These are phyloP conservation scores for Pseudoscleropodium purum DNA, from an alignment of 225 moss, liverwort and hornwort genomes.

Conservation along the genomic window DNA sequence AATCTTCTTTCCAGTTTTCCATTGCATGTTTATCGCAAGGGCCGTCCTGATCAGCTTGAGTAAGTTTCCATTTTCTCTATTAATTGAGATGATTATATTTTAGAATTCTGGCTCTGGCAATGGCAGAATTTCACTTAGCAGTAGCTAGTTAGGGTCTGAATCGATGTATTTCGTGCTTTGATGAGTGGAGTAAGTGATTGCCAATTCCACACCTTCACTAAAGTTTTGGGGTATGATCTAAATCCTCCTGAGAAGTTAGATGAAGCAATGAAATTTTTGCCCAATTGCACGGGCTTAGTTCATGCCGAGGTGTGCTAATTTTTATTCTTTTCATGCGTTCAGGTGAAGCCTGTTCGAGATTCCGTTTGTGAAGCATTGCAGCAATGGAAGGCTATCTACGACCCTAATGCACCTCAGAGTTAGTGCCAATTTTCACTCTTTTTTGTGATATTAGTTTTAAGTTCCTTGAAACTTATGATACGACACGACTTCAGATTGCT, in stretches of 20 bases:
- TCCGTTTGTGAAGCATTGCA: slow-evolving; percentile 86
- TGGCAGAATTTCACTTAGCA: background rate
- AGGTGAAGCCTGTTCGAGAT: slow-evolving; percentile 98
- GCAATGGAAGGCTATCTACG: slow-evolving; percentile 83
- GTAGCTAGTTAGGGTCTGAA: background rate
- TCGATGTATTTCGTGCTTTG: background rate
- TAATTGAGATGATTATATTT: background rate
- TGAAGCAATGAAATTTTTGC: background rate
- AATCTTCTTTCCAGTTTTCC: background rate
- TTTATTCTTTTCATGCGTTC: background rate
- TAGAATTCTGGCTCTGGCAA: background rate
- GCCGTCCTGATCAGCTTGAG: background rate
- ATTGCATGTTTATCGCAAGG: background rate
- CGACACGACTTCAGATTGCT: background rate
- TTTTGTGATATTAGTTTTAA: background rate
- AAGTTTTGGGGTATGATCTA: background rate
- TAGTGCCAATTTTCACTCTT: slow-evolving; percentile 1
- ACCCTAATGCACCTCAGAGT: slow-evolving; percentile 38
- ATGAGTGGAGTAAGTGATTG: background rate
- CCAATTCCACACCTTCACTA: background rate
- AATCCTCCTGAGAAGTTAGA: background rate
- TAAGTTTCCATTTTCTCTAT: background rate
- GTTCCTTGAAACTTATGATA: background rate
- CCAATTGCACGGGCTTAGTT: background rate
- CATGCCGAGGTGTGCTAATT: background rate